Evolutionary conservation across 148 eudicot genomes (phyloP), one percentile per base, ranked within the genome.

Genomic region (Spergularia marina): DNA sequence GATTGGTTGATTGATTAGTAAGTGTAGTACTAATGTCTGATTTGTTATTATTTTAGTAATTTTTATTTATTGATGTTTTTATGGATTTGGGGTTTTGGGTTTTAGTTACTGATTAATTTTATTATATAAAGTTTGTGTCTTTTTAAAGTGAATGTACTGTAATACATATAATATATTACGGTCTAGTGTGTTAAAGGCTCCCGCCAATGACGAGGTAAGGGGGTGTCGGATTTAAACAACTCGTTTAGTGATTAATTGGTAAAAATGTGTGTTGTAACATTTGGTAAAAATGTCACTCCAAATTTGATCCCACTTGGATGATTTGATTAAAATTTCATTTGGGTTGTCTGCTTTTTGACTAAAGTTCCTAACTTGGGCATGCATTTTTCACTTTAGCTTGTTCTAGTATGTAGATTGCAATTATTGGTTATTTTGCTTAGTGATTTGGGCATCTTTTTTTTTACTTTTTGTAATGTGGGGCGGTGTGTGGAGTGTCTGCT

Each of bases 401-500:
- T 44, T 44, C 8, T 44, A 49, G 0, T 44, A 49, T 58, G 54
- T 69, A n/a, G 56, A 17, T 30, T 56, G 51, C 30, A 30, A 74
- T 68, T 68, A 53, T 68, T 78, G 68, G 57, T 44, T 44, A 14
- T 39, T 3, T 55, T 55, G 55, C 55, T 66, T 56, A 40, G 41
- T 41, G 49, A 36, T 62, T 12, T 49, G 54, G 71, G 64, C 13
- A 17, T 51, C 2, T 55, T 7, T 21, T 23, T 53, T 6, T 17
- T 7, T 61, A 16, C 49, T 23, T 61, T 30, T 14, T 47, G 20
- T 23, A 72, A 44, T 44, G 49, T 44, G 49, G 77, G 77, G 53
- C 10, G 62, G 23, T 77, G 80, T 78, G 58, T 73, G 57, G 14
- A 20, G 57, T 78, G 53, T 10, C 13, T 20, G 64, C 30, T 76